These are phyloP conservation scores for Cephalotrichum gorgonifer DNA, from an alignment of 2,329 filamentous ascomycete species.

Conservation along the genomic window DNA sequence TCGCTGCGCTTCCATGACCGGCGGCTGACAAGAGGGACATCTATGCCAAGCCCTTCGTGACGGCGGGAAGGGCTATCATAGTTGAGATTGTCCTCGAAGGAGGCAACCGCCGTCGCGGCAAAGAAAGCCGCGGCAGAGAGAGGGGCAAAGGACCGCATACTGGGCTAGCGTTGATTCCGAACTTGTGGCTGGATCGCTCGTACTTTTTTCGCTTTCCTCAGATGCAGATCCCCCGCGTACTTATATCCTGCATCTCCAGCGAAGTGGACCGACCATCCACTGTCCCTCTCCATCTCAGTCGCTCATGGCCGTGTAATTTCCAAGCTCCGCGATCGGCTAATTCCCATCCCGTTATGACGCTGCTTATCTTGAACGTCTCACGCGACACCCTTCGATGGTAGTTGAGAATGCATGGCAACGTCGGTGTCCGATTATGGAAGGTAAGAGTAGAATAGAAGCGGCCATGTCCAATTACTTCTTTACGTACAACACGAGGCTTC, in stretches of 20 bases:
- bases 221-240: neutral
- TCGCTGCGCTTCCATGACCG: conserved; percentile 33
- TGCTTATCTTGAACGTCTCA: neutral
- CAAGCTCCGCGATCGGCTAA: neutral
- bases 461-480: neutral
- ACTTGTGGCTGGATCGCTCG: neutral
- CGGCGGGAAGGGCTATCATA: conserved; percentile 57
- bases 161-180: too few relatives aligned
- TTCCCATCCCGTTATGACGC: neutral
- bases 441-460: neutral
- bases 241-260: neutral
- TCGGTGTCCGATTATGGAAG: neutral
- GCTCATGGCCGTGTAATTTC: neutral
- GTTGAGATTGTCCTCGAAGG: conserved; percentile 44
- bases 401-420: neutral
- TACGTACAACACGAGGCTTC: neutral
- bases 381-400: too few relatives aligned
- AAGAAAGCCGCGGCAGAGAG: neutral
- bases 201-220: neutral
- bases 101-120: neutral
- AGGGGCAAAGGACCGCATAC: neutral
- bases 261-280: neutral
- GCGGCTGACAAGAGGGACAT: conserved; percentile 50
- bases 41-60: conserved; percentile 52
- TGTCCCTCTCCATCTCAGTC: neutral